A percentile compares a stretch with the other conserved stretches of the same genome.
Evolutionary conservation across 2,329 filamentous ascomycete genomes (phyloP).

Genomic region (Tolypocladium ovalisporum): DNA sequence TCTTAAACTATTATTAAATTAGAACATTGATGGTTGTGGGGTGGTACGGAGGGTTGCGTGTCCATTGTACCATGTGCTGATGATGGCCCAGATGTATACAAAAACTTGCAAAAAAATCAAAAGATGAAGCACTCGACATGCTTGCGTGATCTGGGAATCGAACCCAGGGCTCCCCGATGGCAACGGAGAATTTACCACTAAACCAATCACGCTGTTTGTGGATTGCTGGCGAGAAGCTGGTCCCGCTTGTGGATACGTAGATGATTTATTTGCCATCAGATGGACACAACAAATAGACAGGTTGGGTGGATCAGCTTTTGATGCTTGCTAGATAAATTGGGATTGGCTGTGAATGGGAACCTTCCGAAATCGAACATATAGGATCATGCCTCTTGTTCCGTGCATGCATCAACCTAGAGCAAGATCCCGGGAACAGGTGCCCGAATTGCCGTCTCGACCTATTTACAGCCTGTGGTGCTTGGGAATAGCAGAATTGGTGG

Average conservation of each 20-base stretch:
- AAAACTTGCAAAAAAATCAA: not conserved
- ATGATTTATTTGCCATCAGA: not conserved
- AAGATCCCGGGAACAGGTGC: not conserved
- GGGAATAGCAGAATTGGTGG: no score
- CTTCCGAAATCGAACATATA: no score
- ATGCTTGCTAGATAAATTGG: no score
- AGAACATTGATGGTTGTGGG: no score
- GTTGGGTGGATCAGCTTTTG: not conserved
- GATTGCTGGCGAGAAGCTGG: not conserved
- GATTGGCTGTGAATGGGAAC: no score
- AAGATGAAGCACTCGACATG: not conserved
- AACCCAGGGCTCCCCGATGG: constrained; percentile 4
- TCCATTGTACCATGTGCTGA: no score
- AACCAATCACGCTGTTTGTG: constrained; percentile 1
- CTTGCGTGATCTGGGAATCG: constrained; percentile 3
- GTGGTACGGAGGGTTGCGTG: no score
- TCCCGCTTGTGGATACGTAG: not conserved
- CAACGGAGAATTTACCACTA: constrained; percentile 5
- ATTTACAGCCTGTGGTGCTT: no score
- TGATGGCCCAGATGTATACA: no score
- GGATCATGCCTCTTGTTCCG: no score
- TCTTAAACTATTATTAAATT: no score
- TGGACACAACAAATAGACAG: not conserved
- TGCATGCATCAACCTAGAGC: not conserved
- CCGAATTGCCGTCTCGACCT: not conserved